Conservation (phyloP, 148 eudicot species). For the Rhododendron williamsianum region DNA sequence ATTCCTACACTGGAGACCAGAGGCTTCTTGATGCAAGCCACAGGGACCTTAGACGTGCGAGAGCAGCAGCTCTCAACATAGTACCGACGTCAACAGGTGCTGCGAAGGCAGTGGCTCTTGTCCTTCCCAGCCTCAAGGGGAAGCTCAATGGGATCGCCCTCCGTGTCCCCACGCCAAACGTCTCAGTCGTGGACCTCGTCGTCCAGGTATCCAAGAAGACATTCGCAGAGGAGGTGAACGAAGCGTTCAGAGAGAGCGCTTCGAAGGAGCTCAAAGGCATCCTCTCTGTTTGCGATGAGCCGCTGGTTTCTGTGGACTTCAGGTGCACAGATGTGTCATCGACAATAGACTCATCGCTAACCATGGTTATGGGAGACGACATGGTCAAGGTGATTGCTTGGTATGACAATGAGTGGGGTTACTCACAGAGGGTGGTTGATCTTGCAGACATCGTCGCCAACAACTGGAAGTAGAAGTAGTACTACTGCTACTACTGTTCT, state of each 20-base stretch:
- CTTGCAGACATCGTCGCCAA: conserved; percentile 84
- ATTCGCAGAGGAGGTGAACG: conserved; percentile 94
- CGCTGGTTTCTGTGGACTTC: conserved; percentile 89
- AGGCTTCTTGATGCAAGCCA: conserved; percentile 96
- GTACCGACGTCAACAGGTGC: conserved; percentile 99
- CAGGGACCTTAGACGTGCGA: conserved; percentile 89
- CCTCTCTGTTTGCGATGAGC: conserved; percentile 88
- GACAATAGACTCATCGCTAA: conserved; percentile 82
- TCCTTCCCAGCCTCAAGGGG: conserved; percentile 84
- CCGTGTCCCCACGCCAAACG: conserved; percentile 97
- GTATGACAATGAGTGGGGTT: conserved; percentile 99
- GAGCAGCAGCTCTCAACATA: conserved; percentile 98
- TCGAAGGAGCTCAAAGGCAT: conserved; percentile 83
- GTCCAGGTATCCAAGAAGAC: conserved; percentile 92
- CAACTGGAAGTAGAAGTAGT: conserved; percentile 54
- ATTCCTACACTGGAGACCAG: conserved; percentile 99
- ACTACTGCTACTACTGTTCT: not conserved
- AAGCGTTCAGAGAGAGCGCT: conserved; percentile 81
- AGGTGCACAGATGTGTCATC: conserved; percentile 90
- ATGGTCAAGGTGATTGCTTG: conserved; percentile 99
- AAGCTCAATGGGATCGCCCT: conserved; percentile 98
- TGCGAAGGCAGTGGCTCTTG: conserved; percentile 94
- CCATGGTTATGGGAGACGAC: conserved; percentile 99
- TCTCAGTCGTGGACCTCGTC: conserved; percentile 92
- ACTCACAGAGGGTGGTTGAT: conserved; percentile 96